These are phyloP conservation scores for Cucurbita argyrosperma DNA, from an alignment of 306 rosid species.

Conservation along the genomic window DNA sequence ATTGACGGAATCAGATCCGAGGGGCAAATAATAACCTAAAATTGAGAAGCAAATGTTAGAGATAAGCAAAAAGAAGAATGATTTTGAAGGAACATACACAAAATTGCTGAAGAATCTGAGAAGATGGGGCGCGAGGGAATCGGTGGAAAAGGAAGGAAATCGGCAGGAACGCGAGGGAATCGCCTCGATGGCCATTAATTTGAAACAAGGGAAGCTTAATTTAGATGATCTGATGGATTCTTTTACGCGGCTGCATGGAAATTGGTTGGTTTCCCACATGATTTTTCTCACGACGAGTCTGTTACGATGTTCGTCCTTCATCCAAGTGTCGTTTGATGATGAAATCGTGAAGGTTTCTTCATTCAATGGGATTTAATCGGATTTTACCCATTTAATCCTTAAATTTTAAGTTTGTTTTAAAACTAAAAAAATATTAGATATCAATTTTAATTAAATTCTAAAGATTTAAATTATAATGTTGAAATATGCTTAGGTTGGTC, in stretches of 20 bases:
- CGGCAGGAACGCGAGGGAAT: background rate
- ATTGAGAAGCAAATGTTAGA: background rate
- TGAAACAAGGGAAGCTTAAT: background rate
- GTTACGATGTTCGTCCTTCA: background rate
- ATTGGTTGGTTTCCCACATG: background rate
- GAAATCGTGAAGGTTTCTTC: background rate
- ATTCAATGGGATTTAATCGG: background rate
- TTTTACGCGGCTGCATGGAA: background rate
- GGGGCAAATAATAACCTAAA: background rate
- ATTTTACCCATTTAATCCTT: too few relatives aligned
- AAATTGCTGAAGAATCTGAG: background rate
- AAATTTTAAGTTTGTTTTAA: too few relatives aligned
- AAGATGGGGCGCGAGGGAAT: background rate
- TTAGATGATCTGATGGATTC: background rate
- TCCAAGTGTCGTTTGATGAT: background rate
- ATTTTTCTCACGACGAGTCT: background rate
- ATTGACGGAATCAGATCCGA: slow-evolving; percentile 4
- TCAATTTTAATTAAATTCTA: too few relatives aligned
- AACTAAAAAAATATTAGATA: too few relatives aligned
- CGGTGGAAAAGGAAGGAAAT: background rate
- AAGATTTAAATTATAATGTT: too few relatives aligned
- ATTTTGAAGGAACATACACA: background rate
- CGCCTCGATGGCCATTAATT: background rate
- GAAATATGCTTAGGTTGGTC: too few relatives aligned
- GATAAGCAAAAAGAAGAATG: background rate